Base-by-base conservation (phyloP, 2,329 filamentous ascomycete species). In the Diaporthe capsici region DNA sequence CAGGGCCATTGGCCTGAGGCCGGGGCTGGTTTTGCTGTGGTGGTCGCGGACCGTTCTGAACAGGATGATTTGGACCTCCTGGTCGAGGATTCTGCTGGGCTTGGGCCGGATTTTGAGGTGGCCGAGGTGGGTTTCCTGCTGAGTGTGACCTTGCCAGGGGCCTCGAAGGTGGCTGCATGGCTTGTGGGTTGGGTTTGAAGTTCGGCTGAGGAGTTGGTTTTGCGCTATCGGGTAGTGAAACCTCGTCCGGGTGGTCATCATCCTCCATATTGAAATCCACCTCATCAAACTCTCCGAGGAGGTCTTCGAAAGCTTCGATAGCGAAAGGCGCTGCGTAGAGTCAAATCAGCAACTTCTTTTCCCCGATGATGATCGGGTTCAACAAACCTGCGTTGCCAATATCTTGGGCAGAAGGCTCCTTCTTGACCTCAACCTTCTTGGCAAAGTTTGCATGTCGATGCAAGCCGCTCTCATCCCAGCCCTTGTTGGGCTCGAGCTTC, bases 361-460 rank as follows among this genome's bases (percentile, higher is more conserved):
- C 8, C 34, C 3, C 20, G 8, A 42, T 17, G 25, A 15, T 25
- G n/a, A n/a, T 42, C 4, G 31, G 42, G 22, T 39, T 25, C 39
- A 39, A 60, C 53, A 65, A 57, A 67, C 73, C 75, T 58, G 57
- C 72, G 55, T 22, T 57, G 42, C 55, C 71, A 67, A 53, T 31
- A n/a, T 58, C 73, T 34, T 47, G 55, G 25, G 68, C 63, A 9
- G 75, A 55, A 25, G 58, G 75, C 42, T 82, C 81, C 12, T 74
- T 47, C 74, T 82, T 83, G 34, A 73, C 76, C 3, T 84, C 82
- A 75, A 92, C 89, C 81, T 90, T 92, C 82, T 93, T 93, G 34
- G 88, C 90, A 82, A 90, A 97, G 81, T 96, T 94, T 1, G 91
- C 86, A 83, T 98, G 96, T 53, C 96, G 91, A 84, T 98, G 93